Conservation (phyloP, 345 rosid genomes). For the Arabis alpina region DNA sequence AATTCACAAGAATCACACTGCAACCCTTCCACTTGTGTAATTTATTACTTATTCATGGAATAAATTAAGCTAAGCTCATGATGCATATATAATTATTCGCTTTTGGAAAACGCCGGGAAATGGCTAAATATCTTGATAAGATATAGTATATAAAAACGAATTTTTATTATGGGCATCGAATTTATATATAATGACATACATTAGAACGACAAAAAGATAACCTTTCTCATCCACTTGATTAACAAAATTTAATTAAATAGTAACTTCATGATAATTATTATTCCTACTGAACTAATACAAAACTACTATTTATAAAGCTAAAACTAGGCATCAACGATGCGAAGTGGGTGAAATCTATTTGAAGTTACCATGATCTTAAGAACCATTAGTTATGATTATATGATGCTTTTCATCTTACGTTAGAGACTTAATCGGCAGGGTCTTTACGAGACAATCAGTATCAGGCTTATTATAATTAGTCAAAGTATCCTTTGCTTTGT, state of each 20-base stretch:
- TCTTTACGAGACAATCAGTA: not conserved
- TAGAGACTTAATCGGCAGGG: not conserved
- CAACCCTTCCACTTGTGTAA: constrained; percentile 26
- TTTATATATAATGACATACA: constrained; percentile 23
- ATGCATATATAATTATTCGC: constrained; percentile 6
- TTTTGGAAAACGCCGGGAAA: constrained; percentile 4
- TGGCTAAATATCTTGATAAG: constrained; percentile 31
- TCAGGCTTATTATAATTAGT: not conserved
- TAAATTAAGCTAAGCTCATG: constrained; percentile 4
- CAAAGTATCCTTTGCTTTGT: not conserved
- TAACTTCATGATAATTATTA: not conserved
- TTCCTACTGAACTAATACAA: constrained; percentile 3
- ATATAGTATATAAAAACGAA: not conserved
- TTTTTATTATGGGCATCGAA: constrained; percentile 35
- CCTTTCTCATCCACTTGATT: constrained; percentile 25
- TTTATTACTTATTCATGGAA: constrained; percentile 11
- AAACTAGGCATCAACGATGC: not conserved
- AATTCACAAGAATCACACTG: constrained; percentile 19
- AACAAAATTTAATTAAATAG: not conserved
- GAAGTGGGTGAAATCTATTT: not conserved
- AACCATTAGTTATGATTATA: not conserved
- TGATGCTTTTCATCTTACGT: not conserved
- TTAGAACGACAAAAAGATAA: constrained; percentile 12
- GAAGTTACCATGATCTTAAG: not conserved
- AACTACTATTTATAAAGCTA: not conserved